Conservation (phyloP, 2,329 filamentous ascomycete species). For the Aspergillus melleus region DNA sequence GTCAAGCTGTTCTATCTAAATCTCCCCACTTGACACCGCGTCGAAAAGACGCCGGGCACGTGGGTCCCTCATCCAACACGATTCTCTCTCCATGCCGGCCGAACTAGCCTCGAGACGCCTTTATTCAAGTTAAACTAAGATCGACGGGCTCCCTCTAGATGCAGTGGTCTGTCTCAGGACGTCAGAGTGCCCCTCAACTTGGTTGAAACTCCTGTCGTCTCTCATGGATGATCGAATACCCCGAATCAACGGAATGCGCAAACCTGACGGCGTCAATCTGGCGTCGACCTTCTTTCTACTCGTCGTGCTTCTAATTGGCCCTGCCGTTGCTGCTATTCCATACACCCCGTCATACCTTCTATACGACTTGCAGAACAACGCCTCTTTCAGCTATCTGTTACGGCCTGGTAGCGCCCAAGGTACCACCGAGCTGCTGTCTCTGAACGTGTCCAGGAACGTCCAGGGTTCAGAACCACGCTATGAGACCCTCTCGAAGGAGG, state of each 20-base stretch:
- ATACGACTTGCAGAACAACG: constrained; percentile 51
- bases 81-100: constrained; percentile 12
- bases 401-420: constrained; percentile 52
- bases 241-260: constrained; percentile 13
- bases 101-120: constrained; percentile 7
- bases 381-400: constrained; percentile 69
- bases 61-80: neutral
- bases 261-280: constrained; percentile 12
- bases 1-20: neutral
- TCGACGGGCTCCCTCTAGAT: constrained; percentile 17
- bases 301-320: constrained; percentile 22
- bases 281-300: constrained; percentile 15
- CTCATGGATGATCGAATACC: constrained; percentile 20
- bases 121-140: constrained; percentile 15
- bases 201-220: constrained; percentile 1
- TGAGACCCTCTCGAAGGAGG: constrained; percentile 26
- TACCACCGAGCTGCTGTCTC: constrained; percentile 56
- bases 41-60: neutral
- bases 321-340: constrained; percentile 55
- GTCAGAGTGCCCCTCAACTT: constrained; percentile 7
- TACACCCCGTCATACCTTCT: constrained; percentile 78
- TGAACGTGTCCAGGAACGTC: constrained; percentile 65
- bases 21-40: neutral
- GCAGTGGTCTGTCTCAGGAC: constrained; percentile 9
- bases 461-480: constrained; percentile 45